phyloP scores from a whole-genome alignment of 345 rosid species.

The Citrus glauca region DNA sequence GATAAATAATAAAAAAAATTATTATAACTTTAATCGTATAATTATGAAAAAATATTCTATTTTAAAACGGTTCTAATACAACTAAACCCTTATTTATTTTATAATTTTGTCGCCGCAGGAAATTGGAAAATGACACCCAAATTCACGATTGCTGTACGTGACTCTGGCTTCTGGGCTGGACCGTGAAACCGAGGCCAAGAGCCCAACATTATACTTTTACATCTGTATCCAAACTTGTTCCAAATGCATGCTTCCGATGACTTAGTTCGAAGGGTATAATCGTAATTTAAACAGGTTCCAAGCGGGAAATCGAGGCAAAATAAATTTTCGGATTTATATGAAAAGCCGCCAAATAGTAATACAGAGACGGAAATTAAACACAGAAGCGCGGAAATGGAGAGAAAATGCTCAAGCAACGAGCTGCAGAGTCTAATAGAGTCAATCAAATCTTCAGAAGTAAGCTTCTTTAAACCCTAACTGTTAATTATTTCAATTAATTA shows the following conservation, averaged over 20 bases:
- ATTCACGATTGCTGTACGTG: too few species aligned
- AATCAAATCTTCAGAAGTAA: constrained; percentile 67
- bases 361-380: not conserved
- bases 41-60: fast-evolving
- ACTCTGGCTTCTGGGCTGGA: too few species aligned
- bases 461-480: constrained; percentile 8
- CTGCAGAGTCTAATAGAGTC: constrained; percentile 44
- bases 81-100: too few species aligned
- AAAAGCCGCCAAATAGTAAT: not conserved
- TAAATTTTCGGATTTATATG: not conserved
- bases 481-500: not conserved
- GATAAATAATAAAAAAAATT: too few species aligned
- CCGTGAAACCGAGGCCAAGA: too few species aligned
- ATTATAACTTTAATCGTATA: too few species aligned
- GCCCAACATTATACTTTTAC: not conserved
- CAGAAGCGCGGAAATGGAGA: constrained; percentile 37
- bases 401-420: constrained; percentile 22
- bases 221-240: not conserved
- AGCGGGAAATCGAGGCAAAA: constrained; percentile 2
- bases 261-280: not conserved
- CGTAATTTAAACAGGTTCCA: not conserved
- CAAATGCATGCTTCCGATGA: not conserved
- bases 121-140: too few species aligned
- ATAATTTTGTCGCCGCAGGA: too few species aligned
- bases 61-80: too few species aligned